phyloP scores from a whole-genome alignment of 495 filamentous ascomycete species.

The Annulohypoxylon nitens region DNA sequence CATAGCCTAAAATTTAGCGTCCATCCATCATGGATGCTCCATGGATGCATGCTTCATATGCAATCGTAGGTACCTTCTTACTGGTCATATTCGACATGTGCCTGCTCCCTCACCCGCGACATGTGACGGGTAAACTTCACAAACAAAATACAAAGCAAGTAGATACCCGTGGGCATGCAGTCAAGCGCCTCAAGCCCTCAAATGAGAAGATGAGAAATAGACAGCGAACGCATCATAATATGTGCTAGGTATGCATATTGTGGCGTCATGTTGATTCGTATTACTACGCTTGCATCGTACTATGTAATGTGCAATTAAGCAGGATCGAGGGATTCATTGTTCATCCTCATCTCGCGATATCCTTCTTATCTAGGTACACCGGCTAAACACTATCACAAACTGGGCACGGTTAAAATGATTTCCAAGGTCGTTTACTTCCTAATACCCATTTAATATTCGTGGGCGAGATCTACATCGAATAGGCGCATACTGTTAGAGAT shows the following conservation, averaged over 20 bases:
- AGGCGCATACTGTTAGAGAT: neutral
- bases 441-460: neutral
- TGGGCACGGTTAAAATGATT: too few species aligned
- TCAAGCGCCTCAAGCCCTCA: too few species aligned
- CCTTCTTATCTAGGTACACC: conserved; percentile 9
- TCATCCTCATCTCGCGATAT: conserved; percentile 14
- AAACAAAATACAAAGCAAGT: neutral
- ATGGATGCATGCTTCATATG: too few species aligned
- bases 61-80: too few species aligned
- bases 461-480: neutral
- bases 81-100: too few species aligned
- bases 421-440: too few species aligned
- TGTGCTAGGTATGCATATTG: neutral
- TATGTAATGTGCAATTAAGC: conserved; percentile 31
- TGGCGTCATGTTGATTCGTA: neutral
- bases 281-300: neutral
- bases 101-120: neutral
- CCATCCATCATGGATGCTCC: too few species aligned
- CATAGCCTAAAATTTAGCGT: too few species aligned
- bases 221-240: neutral
- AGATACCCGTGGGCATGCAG: too few species aligned
- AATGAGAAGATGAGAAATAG: too few species aligned
- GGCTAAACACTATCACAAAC: conserved; percentile 7
- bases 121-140: neutral
- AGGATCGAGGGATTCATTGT: conserved; percentile 10